Conservation (phyloP, 805 yeast genomes). For the Candida yuanshanica region DNA sequence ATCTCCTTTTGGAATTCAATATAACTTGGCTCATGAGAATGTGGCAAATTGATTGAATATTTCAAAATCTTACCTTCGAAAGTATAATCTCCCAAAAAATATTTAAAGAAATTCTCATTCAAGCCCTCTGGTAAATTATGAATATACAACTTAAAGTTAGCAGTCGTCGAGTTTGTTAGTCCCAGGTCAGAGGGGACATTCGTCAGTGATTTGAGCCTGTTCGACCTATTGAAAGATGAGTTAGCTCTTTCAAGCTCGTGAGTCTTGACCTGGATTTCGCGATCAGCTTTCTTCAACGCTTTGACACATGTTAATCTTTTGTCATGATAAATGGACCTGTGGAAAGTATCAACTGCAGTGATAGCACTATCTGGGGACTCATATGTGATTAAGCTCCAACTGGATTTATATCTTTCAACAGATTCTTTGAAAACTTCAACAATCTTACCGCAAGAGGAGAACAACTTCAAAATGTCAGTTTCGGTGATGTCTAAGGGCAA, state of each 20-base stretch:
- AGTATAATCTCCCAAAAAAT: conserved; percentile 19
- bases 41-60: conserved; percentile 11
- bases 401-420: conserved; percentile 24
- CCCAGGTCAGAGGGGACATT: not conserved
- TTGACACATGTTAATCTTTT: conserved; percentile 25
- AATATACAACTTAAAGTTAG: conserved; percentile 14
- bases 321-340: conserved; percentile 25
- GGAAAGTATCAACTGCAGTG: conserved; percentile 31
- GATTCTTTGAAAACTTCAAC: conserved; percentile 49
- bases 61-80: conserved; percentile 18
- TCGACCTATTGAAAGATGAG: not conserved
- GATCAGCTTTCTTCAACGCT: conserved; percentile 23
- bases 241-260: conserved; percentile 1
- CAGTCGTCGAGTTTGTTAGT: not conserved
- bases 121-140: conserved; percentile 22
- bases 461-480: conserved; percentile 36
- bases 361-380: conserved; percentile 39
- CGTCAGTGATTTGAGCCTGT: not conserved
- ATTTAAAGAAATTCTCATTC: conserved; percentile 24
- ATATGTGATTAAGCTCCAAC: conserved; percentile 47
- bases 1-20: conserved; percentile 23
- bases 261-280: conserved; percentile 6
- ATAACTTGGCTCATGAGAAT: conserved; percentile 11
- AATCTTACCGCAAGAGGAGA: conserved; percentile 43
- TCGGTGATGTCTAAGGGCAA: conserved; percentile 36